Evolutionary conservation across 306 rosid genomes (phyloP), one percentile per base, ranked within the genome.

Genomic region (Vigna nakashimae): DNA sequence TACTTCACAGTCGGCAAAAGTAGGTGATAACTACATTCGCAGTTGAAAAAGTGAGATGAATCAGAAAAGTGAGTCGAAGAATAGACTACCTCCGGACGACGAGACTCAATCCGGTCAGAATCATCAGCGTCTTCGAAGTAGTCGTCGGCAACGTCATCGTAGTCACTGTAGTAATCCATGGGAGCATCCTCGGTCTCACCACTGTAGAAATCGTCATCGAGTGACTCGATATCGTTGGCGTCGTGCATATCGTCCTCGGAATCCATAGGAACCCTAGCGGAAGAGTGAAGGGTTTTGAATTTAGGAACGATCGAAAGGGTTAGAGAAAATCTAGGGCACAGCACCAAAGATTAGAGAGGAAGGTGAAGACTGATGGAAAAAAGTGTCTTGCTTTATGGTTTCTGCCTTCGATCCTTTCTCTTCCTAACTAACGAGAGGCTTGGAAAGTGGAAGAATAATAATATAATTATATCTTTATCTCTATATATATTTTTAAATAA

Each of bases 181-280:
- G 87, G 92, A 48, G 79, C 87, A 14, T 91, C 91, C 71, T 89
- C 96, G 17, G 89, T 85, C 43, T 88, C 91, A 24, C 96, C 98
- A 84, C 98, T 87, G 87, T 93, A 91, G 87, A 91, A 91, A 81
- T 89, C 97, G 24, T 93, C 97, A 6, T 90, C 94, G 12, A 87
- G 71, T 28, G 92, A 88, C 67, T 91, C 98, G 4, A 87, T 65
- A 60, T 92, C 97, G 80, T 90, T 82, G 60, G 98, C 96, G 68
- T 91, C 96, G 81, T 91, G 98, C 93, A 79, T 79, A 76, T 84
- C 84, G 20, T 84, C 87, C 18, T 80, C 84, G 32, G 84, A 84
- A 67, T 84, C 87, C 87, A 84, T 84, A 59, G 34, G 63, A 83
- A 83, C 83, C 79, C 77, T 65, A 80, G 45, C 48, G n/a, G 12